phyloP scores from a whole-genome alignment of 805 yeast species.

The Kregervanrija fluxuum region DNA sequence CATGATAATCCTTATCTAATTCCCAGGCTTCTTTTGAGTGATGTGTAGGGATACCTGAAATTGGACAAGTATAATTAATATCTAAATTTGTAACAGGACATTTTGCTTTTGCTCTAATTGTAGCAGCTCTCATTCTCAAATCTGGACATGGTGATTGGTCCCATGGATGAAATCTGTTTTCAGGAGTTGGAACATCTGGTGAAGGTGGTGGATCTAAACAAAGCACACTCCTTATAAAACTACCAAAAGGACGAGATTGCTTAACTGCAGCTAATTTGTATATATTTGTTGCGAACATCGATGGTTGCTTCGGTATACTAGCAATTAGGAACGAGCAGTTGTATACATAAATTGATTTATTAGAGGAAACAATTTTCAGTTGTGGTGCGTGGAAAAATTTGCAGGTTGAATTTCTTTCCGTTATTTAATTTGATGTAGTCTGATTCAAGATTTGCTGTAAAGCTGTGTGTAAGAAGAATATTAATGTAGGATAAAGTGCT shows the following conservation, averaged over 20 bases:
- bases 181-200: constrained; percentile 60
- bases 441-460: no score
- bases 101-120: constrained; percentile 75
- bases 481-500: no score
- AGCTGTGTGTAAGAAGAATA: no score
- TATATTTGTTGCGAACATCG: no score
- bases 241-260: constrained; percentile 21
- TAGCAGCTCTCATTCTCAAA: constrained; percentile 84
- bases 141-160: constrained; percentile 88
- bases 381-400: not conserved
- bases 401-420: not conserved
- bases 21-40: constrained; percentile 88
- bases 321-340: not conserved
- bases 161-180: constrained; percentile 79
- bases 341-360: not conserved
- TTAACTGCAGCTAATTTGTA: no score
- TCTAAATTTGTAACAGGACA: constrained; percentile 86
- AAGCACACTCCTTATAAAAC: constrained; percentile 30
- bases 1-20: constrained; percentile 66
- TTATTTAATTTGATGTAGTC: no score
- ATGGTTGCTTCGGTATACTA: no score
- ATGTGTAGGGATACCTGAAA: constrained; percentile 95
- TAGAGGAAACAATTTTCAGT: no score
- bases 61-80: constrained; percentile 82
- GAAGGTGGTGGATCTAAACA: constrained; percentile 56